Evolutionary conservation across 345 rosid species (phyloP).

Genomic region (Punica granatum): DNA sequence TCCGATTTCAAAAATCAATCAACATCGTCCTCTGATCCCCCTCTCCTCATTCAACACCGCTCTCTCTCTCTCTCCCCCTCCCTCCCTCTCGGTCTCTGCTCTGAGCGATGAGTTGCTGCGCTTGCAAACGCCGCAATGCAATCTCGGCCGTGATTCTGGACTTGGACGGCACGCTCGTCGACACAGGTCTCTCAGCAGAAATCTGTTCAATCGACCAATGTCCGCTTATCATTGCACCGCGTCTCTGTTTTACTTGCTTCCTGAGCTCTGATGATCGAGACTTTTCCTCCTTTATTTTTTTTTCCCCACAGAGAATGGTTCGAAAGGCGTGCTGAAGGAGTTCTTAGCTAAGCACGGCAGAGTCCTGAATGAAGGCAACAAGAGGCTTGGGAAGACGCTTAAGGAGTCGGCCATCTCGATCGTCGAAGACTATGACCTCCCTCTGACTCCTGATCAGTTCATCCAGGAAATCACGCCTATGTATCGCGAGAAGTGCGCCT

Average conservation of each 20-base stretch:
- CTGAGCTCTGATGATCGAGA: neutral
- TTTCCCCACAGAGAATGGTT: conserved; percentile 19
- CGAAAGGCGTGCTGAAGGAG: conserved; percentile 24
- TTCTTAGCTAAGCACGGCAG: conserved; percentile 33
- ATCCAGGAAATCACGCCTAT: conserved; percentile 32
- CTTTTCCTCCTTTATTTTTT: neutral
- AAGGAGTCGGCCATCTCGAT: conserved; percentile 27
- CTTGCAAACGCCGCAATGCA: conserved; percentile 5
- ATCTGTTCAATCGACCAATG: neutral
- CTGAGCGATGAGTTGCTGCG: conserved; percentile 12
- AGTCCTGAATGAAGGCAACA: conserved; percentile 18
- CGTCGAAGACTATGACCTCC: conserved; percentile 33
- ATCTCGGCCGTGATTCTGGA: conserved; percentile 33
- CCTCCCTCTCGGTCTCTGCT: neutral
- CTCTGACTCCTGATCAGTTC: conserved; percentile 27
- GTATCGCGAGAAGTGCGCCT: conserved; percentile 21
- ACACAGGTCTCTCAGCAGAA: conserved; percentile 21
- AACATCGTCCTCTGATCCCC: too few relatives aligned
- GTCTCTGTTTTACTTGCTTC: neutral
- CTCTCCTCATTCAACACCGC: neutral
- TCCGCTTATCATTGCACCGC: neutral
- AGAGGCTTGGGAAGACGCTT: conserved; percentile 31
- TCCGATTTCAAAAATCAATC: neutral
- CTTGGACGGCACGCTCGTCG: conserved; percentile 44
- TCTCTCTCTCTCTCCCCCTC: neutral